Percentiles rank a stretch among this genome's conserved stretches.
Evolutionary conservation across 164 flowering plant species (phyloP).

Genomic region (Pachysandra terminalis): DNA sequence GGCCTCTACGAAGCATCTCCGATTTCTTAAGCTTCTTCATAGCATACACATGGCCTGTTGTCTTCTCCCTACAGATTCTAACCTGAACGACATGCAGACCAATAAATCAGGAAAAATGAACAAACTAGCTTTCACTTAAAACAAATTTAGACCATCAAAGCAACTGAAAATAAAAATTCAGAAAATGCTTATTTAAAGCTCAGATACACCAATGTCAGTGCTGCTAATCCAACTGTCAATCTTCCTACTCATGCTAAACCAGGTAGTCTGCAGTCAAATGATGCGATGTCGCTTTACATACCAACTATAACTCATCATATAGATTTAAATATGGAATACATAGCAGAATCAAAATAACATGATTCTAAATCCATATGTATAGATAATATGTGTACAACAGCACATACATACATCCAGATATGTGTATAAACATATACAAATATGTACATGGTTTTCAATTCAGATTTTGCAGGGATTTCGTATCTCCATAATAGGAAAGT

Average conservation of each 20-base stretch:
- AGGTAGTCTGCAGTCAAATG: neutral
- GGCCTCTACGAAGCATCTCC: conserved; percentile 98
- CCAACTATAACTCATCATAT: too few relatives aligned
- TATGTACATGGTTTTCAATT: too few relatives aligned
- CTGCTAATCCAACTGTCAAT: neutral
- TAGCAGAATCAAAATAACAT: too few relatives aligned
- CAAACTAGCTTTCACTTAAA: neutral
- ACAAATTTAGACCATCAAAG: neutral
- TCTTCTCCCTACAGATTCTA: conserved; percentile 77
- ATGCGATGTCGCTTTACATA: neutral
- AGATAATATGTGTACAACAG: too few relatives aligned
- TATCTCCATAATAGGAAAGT: too few relatives aligned
- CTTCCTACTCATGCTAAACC: neutral
- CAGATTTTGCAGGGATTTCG: too few relatives aligned
- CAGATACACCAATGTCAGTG: neutral
- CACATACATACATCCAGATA: too few relatives aligned
- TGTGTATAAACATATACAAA: too few relatives aligned
- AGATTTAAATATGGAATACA: too few relatives aligned
- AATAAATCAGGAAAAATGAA: neutral
- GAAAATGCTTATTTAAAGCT: neutral
- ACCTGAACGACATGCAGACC: conserved; percentile 44
- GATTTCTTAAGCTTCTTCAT: conserved; percentile 97
- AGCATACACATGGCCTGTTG: conserved; percentile 86
- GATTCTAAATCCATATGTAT: too few relatives aligned
- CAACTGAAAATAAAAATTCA: neutral